phyloP scores from a whole-genome alignment of 371 early-diverging fungal species.

The Smittium culicis region DNA sequence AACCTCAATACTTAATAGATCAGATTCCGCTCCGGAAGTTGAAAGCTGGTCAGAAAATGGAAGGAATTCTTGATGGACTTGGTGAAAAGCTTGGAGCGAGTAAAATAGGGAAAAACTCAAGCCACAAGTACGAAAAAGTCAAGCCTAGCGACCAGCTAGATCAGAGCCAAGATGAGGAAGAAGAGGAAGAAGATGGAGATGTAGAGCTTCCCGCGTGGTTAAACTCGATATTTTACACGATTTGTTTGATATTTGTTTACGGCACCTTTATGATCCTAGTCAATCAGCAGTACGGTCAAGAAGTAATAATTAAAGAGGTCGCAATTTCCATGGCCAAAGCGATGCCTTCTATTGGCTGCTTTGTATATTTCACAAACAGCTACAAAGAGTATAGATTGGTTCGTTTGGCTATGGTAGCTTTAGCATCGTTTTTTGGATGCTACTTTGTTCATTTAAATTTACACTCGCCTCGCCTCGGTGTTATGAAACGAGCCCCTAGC shows the following conservation, averaged over 20 bases:
- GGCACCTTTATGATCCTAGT: slow-evolving; percentile 29
- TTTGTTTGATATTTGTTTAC: slow-evolving; percentile 21
- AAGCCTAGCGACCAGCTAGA: too few relatives aligned
- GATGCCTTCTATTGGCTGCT: slow-evolving; percentile 18
- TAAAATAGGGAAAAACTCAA: too few relatives aligned
- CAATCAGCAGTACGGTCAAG: slow-evolving; percentile 26
- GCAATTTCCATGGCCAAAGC: slow-evolving; percentile 20
- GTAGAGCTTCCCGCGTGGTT: slow-evolving; percentile 18
- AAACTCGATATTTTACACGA: slow-evolving; percentile 22
- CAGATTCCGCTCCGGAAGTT: slow-evolving; percentile 28
- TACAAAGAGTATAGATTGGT: slow-evolving; percentile 16
- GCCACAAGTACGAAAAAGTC: too few relatives aligned
- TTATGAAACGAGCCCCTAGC: slow-evolving; percentile 31
- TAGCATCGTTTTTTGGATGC: slow-evolving; percentile 23
- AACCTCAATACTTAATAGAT: slow-evolving; percentile 32
- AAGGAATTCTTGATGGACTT: slow-evolving; percentile 10
- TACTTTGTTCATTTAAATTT: slow-evolving; percentile 30
- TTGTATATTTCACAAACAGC: slow-evolving; percentile 20
- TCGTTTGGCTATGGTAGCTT: slow-evolving; percentile 17
- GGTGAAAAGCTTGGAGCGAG: too few relatives aligned
- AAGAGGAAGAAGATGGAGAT: slow-evolving; percentile 4
- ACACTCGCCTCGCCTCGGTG: slow-evolving; percentile 28
- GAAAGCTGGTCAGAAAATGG: neutral
- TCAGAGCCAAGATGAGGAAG: slow-evolving; percentile 13
- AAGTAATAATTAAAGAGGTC: slow-evolving; percentile 13